Conservation (phyloP, 352 stramenopile genomes). For the Salisapilia sapeloensis region DNA sequence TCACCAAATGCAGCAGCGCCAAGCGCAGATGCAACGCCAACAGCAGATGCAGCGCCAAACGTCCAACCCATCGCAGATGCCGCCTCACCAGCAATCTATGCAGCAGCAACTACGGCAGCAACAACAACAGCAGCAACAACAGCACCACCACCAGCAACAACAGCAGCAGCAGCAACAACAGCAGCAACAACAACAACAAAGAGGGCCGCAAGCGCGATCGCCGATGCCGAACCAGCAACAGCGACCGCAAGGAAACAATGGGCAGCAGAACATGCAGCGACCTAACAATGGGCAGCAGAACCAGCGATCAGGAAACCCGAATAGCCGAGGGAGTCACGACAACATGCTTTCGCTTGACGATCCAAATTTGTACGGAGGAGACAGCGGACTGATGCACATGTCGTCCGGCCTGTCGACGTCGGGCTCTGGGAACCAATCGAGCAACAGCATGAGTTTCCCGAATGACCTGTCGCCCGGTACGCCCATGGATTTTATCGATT, state of each 20-base stretch:
- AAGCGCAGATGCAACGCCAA: conserved; percentile 8
- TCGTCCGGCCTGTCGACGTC: conserved; percentile 19
- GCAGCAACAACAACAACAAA: conserved; percentile 9
- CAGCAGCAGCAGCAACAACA: conserved; percentile 5
- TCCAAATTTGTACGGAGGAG: conserved; percentile 25
- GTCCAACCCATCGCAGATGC: conserved; percentile 6
- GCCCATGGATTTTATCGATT: conserved; percentile 54
- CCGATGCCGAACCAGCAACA: conserved; percentile 4
- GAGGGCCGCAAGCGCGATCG: conserved; percentile 1
- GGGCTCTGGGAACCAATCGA: conserved; percentile 11
- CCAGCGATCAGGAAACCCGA: too few species aligned
- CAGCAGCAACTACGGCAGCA: conserved; percentile 5
- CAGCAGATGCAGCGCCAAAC: conserved; percentile 12
- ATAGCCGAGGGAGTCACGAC: too few species aligned
- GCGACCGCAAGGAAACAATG: conserved; percentile 9
- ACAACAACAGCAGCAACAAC: conserved; percentile 2
- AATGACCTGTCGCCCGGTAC: conserved; percentile 40
- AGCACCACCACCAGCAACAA: conserved; percentile 3
- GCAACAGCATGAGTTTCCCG: conserved; percentile 34
- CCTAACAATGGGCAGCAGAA: conserved; percentile 9
- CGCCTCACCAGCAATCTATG: conserved; percentile 5
- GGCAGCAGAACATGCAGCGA: conserved; percentile 8
- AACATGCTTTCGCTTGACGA: too few species aligned
- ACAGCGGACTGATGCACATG: conserved; percentile 37
- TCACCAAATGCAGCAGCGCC: conserved; percentile 4